These are phyloP conservation scores for Fusarium verticillioides DNA, from an alignment of 2,329 filamentous ascomycete genomes.

Conservation along the genomic window DNA sequence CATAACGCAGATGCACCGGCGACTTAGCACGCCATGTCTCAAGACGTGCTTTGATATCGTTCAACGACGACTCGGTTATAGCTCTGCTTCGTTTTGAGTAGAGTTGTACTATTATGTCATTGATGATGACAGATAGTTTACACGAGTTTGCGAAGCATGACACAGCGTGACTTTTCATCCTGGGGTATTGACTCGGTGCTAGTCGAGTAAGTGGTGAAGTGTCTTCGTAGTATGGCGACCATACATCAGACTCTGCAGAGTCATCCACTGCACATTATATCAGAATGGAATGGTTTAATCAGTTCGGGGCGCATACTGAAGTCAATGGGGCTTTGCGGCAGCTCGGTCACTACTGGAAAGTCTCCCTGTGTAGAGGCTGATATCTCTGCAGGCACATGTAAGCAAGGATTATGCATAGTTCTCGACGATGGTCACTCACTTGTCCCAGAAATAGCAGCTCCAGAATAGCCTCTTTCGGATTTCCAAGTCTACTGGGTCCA, in stretches of 20 bases:
- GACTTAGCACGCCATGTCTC: not conserved
- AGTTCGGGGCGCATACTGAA: not conserved
- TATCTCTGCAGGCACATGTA: not conserved
- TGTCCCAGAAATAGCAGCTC: constrained; percentile 13
- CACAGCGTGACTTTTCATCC: constrained; percentile 2
- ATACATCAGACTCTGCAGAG: not conserved
- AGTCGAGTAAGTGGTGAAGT: not conserved
- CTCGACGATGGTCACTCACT: not conserved
- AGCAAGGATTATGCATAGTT: not conserved
- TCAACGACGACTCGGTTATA: not conserved
- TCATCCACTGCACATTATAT: not conserved
- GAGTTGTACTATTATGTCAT: constrained; percentile 4
- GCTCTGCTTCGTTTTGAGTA: constrained; percentile 1
- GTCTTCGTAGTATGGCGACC: constrained; percentile 2
- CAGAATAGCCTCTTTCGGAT: constrained; percentile 7
- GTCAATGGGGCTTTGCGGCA: constrained; percentile 4
- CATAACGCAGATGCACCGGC: not conserved
- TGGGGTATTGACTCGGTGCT: not conserved
- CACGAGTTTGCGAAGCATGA: constrained; percentile 9
- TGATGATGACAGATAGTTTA: not conserved
- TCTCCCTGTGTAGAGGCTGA: not conserved
- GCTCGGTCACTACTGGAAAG: constrained; percentile 1
- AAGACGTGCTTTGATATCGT: not conserved
- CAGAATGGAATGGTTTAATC: not conserved
- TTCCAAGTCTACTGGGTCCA: constrained; percentile 4